phyloP scores from a whole-genome alignment of 164 flowering plant species.

The Liriodendron chinense region DNA sequence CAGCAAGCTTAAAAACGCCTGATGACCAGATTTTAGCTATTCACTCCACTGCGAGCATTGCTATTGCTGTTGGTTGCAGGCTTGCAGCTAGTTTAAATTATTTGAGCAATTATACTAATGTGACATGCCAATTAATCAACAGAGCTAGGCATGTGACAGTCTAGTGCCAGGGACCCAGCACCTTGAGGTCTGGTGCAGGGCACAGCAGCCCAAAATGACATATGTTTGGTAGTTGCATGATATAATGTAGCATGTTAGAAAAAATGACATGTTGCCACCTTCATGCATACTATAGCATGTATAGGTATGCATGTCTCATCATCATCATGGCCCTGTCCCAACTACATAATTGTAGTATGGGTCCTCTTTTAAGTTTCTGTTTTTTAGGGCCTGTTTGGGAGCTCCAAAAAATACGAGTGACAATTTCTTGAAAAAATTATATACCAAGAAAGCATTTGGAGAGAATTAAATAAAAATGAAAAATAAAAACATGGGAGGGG shows the following conservation, averaged over 20 bases:
- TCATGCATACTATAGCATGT: too few species aligned
- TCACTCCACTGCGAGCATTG: not conserved
- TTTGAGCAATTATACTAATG: not conserved
- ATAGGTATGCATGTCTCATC: too few species aligned
- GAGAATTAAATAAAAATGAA: too few species aligned
- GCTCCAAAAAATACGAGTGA: too few species aligned
- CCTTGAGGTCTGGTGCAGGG: not conserved
- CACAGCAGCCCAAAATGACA: not conserved
- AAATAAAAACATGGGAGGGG: too few species aligned
- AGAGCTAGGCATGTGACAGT: not conserved
- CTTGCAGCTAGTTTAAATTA: not conserved
- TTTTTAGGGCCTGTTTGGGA: too few species aligned
- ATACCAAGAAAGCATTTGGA: too few species aligned
- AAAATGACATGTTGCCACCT: too few species aligned
- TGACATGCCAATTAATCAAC: not conserved
- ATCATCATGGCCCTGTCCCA: too few species aligned
- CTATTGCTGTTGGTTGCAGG: not conserved
- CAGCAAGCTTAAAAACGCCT: not conserved
- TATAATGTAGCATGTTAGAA: not conserved
- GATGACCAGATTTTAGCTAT: not conserved
- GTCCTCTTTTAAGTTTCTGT: too few species aligned
- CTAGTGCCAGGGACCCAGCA: not conserved
- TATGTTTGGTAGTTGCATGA: not conserved
- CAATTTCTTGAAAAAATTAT: too few species aligned
- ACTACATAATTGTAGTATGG: too few species aligned